phyloP scores from a whole-genome alignment of 2,329 filamentous ascomycete species.

The Diplodia seriata region DNA sequence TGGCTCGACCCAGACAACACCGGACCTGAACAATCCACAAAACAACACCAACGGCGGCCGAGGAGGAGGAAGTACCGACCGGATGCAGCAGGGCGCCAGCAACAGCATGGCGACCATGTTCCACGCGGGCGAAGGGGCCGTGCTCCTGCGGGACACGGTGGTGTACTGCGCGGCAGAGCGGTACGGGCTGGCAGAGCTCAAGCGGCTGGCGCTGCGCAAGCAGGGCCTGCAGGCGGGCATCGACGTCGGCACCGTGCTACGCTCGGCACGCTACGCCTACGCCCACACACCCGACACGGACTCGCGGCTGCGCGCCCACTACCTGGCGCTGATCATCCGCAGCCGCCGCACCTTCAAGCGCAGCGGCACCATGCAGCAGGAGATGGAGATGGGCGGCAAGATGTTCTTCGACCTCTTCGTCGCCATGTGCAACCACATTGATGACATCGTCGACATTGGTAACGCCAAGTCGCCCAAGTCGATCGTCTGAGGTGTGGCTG shows the following conservation, averaged over 20 bases:
- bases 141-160: constrained; percentile 88
- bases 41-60: constrained; percentile 60
- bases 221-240: constrained; percentile 93
- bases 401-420: constrained; percentile 99
- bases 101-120: constrained; percentile 76
- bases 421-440: constrained; percentile 96
- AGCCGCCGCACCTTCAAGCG: constrained; percentile 97
- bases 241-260: constrained; percentile 88
- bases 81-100: constrained; percentile 39
- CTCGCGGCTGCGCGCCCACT: constrained; percentile 91
- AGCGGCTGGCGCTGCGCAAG: constrained; percentile 89
- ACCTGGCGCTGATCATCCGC: constrained; percentile 95
- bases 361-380: constrained; percentile 97
- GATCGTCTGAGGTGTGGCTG: constrained; percentile 51
- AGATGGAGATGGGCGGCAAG: constrained; percentile 95
- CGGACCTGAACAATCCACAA: constrained; percentile 55
- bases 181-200: constrained; percentile 91
- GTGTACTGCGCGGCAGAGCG: constrained; percentile 92
- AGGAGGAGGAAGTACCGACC: constrained; percentile 41
- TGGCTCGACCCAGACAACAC: constrained; percentile 51
- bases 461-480: constrained; percentile 26
- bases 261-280: constrained; percentile 93
- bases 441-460: constrained; percentile 87
- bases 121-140: constrained; percentile 74
- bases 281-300: constrained; percentile 93